These are phyloP conservation scores for Helotiales sp. DNA, from an alignment of 2,329 filamentous ascomycete genomes.

Conservation along the genomic window DNA sequence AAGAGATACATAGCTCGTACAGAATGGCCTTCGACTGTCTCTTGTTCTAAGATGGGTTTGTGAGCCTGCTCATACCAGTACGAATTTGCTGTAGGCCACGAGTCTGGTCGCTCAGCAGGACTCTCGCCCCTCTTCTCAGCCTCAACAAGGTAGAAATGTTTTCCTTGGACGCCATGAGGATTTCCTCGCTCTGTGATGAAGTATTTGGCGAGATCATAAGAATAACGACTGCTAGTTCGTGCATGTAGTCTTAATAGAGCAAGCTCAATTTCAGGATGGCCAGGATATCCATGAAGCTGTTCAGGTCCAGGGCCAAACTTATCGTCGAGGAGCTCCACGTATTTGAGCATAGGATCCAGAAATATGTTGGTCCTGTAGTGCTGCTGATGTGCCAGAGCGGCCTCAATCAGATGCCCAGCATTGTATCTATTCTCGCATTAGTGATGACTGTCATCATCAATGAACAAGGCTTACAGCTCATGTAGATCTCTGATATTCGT, in stretches of 20 bases:
- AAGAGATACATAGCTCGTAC: conserved; percentile 62
- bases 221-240: conserved; percentile 38
- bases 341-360: conserved; percentile 52
- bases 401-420: conserved; percentile 61
- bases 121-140: conserved; percentile 50
- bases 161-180: conserved; percentile 45
- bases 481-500: conserved; percentile 61
- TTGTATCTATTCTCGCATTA: conserved; percentile 47
- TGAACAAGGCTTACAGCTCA: conserved; percentile 47
- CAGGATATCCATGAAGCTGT: conserved; percentile 60
- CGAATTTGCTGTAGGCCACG: conserved; percentile 42
- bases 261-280: conserved; percentile 56
- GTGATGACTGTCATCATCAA: background rate
- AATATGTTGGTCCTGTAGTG: conserved; percentile 52
- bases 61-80: conserved; percentile 59
- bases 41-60: conserved; percentile 51
- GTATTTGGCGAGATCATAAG: conserved; percentile 51
- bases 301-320: conserved; percentile 50
- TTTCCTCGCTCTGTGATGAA: conserved; percentile 61
- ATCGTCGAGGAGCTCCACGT: conserved; percentile 51
- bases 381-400: conserved; percentile 53
- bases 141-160: conserved; percentile 57
- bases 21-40: conserved; percentile 56
- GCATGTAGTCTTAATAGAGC: conserved; percentile 47
- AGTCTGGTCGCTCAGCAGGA: conserved; percentile 45